phyloP scores from a whole-genome alignment of 2,329 filamentous ascomycete species.

The Emmonsiellopsis sp. region DNA sequence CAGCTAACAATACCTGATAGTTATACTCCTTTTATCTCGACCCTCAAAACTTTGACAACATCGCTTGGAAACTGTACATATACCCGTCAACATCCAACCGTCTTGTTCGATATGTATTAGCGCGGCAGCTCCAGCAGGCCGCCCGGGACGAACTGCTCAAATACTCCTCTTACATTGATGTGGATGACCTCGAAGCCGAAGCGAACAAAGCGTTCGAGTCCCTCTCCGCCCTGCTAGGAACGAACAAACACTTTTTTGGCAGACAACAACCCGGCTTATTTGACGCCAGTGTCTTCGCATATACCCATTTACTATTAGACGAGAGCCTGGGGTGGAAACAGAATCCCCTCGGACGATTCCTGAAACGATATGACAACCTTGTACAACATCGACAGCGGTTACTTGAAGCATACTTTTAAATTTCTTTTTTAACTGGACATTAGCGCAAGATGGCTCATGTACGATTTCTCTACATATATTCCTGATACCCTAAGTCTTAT shows the following conservation, averaged over 20 bases:
- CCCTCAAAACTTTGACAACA: constrained; percentile 50
- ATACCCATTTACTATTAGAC: constrained; percentile 71
- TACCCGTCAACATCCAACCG: constrained; percentile 48
- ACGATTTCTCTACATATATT: neutral
- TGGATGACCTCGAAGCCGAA: constrained; percentile 48
- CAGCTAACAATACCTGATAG: constrained; percentile 28
- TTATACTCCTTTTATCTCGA: constrained; percentile 76
- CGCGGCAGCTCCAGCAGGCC: constrained; percentile 59
- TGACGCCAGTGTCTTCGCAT: constrained; percentile 83
- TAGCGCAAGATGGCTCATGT: neutral
- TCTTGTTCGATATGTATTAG: constrained; percentile 54
- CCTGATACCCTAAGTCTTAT: no score
- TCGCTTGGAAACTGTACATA: constrained; percentile 66
- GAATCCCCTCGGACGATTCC: constrained; percentile 45
- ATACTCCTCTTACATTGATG: constrained; percentile 43
- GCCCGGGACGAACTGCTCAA: constrained; percentile 67
- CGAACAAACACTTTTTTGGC: constrained; percentile 54
- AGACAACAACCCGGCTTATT: constrained; percentile 57
- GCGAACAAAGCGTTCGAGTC: constrained; percentile 55
- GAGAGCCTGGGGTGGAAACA: constrained; percentile 55
- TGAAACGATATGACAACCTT: constrained; percentile 53
- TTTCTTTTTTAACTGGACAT: neutral
- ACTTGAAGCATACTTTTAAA: constrained; percentile 40
- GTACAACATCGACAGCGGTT: constrained; percentile 56
- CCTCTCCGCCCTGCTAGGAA: constrained; percentile 49